These are phyloP conservation scores for Fusarium vanettenii DNA, from an alignment of 2,329 filamentous ascomycete species.

Conservation along the genomic window DNA sequence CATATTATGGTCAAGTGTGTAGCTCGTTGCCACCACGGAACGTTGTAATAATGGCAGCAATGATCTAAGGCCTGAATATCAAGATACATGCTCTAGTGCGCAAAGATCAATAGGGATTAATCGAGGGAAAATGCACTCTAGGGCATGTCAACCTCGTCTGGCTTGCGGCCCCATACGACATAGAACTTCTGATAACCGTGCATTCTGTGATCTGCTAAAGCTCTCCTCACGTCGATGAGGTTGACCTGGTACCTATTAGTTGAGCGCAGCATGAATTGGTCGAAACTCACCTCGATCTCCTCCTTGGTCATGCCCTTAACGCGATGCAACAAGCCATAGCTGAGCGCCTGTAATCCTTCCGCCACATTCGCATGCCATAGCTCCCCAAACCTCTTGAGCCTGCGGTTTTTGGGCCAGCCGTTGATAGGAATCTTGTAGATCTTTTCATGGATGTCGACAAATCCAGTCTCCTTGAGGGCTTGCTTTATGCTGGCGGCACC, in stretches of 20 bases:
- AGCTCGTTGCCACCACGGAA: neutral
- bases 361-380: conserved; percentile 6
- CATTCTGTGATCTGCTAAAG: conserved; percentile 7
- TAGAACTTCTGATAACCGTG: conserved; percentile 8
- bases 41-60: neutral
- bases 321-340: conserved; percentile 5
- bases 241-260: conserved; percentile 5
- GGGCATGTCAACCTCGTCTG: neutral
- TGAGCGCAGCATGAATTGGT: neutral
- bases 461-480: neutral
- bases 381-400: conserved; percentile 10
- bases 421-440: conserved; percentile 14
- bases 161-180: conserved; percentile 7
- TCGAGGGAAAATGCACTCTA: neutral
- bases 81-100: neutral
- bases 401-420: conserved; percentile 9
- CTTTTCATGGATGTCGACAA: conserved; percentile 8
- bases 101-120: neutral
- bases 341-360: conserved; percentile 1
- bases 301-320: conserved; percentile 8
- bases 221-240: conserved; percentile 9
- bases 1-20: neutral
- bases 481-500: conserved; percentile 1
- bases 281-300: conserved; percentile 4
- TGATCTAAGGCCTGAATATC: neutral